Base-by-base conservation (phyloP, 148 eudicot genomes). In the Rheum nobile region DNA sequence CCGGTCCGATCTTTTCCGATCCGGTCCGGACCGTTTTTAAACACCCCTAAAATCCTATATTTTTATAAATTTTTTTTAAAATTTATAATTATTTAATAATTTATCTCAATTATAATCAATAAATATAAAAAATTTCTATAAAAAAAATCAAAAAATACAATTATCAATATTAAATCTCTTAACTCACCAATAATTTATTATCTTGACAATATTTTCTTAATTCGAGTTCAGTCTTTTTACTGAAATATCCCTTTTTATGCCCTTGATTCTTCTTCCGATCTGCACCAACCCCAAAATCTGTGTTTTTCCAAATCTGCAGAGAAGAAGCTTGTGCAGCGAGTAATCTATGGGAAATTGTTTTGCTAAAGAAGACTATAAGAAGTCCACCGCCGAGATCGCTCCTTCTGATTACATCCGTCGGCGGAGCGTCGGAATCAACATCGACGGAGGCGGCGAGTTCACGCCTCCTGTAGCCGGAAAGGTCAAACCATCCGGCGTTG, bases 341-440 rank as follows among this genome's bases (percentile, higher is more conserved):
- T 5, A 42, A 39, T 71, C 54, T 14, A 73, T 73, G 75, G 75
- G 75, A 28, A 73, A 73, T 50, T 73, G 75, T 52, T 41, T 29
- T n/a, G 8, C 31, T 31, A 46, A 48, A 73, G 41, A 46, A 14
- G 63, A 73, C 31, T 35, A 37, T 26, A 76, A 76, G 69, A 80
- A 86, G 57, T 79, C 86, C 63, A 46, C 76, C 61, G 78, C 83
- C 69, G 85, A 80, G 71, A 83, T 87, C 17, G 78, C 80, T 28
- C 89, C 89, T 47, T 76, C 86, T 14, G 85, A 81, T 59, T 0
- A 59, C 47, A 26, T 76, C 46, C 80, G 67, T 46, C 41, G 67
- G 9, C 73, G 2, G 16, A 38, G 48, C 73, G 50, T 38, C 73
- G 46, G 48, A 37, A 41, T 26, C 73, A 71, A 22, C 14, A 17